These are phyloP conservation scores for Sugiyamaella qingdaonensis DNA, from an alignment of 805 yeast species.

Conservation along the genomic window DNA sequence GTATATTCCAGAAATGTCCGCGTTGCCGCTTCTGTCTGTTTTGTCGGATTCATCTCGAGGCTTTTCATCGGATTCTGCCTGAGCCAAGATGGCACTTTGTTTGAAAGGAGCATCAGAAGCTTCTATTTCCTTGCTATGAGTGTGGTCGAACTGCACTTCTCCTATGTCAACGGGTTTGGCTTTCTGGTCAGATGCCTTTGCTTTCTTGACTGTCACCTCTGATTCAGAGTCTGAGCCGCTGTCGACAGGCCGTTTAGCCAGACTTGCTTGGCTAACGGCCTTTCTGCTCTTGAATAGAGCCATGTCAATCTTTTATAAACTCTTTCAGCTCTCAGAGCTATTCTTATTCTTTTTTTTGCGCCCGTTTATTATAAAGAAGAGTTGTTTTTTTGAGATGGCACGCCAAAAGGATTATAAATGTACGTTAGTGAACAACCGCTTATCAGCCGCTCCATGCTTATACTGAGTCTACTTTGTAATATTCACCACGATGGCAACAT, in stretches of 20 bases:
- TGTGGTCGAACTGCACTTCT: conserved; percentile 10
- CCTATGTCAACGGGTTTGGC: conserved; percentile 12
- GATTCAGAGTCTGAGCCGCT: conserved; percentile 1
- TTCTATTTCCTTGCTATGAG: background rate
- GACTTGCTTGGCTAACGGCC: background rate
- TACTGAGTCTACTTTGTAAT: background rate
- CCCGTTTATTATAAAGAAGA: too few species aligned
- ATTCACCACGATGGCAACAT: conserved; percentile 59
- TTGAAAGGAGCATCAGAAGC: conserved; percentile 25
- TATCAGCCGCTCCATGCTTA: background rate
- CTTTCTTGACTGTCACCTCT: background rate
- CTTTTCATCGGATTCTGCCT: conserved; percentile 10
- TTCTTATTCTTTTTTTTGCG: too few species aligned
- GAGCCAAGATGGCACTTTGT: conserved; percentile 22
- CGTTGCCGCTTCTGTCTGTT: background rate
- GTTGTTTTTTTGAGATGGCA: too few species aligned
- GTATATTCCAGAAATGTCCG: conserved; percentile 17
- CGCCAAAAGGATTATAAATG: background rate
- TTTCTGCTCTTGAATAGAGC: background rate
- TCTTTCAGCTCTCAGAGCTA: too few species aligned
- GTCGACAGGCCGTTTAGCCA: background rate
- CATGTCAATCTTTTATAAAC: background rate
- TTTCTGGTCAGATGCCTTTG: background rate
- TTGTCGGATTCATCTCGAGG: background rate
- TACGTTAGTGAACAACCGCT: background rate